These are phyloP conservation scores for Dactylellina sp. DNA, from an alignment of 2,329 filamentous ascomycete genomes.

Conservation along the genomic window DNA sequence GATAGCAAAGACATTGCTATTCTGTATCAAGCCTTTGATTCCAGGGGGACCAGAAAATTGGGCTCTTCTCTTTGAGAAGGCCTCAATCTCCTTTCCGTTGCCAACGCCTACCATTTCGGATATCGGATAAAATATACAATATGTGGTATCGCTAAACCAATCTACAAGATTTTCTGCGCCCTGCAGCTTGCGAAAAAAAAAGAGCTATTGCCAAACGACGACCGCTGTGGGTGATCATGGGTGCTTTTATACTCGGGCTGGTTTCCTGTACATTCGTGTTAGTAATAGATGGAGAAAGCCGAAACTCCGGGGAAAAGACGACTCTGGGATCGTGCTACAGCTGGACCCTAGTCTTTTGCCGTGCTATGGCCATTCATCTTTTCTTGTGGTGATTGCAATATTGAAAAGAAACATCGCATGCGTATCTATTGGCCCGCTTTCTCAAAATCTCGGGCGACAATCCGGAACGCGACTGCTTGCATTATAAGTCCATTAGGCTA, in stretches of 20 bases:
- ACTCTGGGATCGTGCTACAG: no score
- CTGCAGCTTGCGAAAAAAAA: background rate
- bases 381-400: background rate
- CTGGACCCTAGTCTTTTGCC: no score
- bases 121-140: slow-evolving; percentile 5
- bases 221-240: no score
- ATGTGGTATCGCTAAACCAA: background rate
- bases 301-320: no score
- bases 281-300: no score
- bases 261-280: no score
- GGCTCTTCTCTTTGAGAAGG: slow-evolving; percentile 53
- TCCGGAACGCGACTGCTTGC: background rate
- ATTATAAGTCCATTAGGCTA: slow-evolving; percentile 25
- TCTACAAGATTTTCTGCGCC: background rate
- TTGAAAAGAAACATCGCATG: slow-evolving; percentile 2
- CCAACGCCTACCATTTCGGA: slow-evolving; percentile 40
- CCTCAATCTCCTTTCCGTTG: slow-evolving; percentile 49
- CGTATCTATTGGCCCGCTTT: background rate
- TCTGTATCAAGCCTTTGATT: slow-evolving; percentile 67
- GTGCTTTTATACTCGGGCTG: background rate
- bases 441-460: background rate
- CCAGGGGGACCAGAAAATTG: slow-evolving; percentile 62
- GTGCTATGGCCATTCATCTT: no score
- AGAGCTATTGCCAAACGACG: no score
- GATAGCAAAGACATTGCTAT: slow-evolving; percentile 69